phyloP scores from a whole-genome alignment of 805 yeast genomes.

The Ogataea trehaloabstinens region DNA sequence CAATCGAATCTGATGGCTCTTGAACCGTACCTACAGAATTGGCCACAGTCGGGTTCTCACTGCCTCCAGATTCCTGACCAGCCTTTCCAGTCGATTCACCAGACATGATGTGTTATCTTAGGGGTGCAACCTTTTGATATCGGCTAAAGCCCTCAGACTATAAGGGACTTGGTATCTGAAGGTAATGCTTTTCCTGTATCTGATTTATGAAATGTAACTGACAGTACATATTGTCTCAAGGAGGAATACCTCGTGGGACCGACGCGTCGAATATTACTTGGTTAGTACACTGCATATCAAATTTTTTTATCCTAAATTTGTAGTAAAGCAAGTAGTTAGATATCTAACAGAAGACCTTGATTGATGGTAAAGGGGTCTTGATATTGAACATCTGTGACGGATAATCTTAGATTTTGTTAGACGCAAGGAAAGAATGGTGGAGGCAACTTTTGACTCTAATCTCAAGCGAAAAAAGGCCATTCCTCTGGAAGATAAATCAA shows the following conservation, averaged over 20 bases:
- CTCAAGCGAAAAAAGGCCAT: background rate
- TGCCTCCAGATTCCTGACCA: background rate
- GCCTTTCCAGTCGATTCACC: too few species aligned
- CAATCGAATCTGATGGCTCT: conserved; percentile 1
- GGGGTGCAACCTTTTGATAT: too few species aligned
- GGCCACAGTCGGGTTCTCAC: background rate
- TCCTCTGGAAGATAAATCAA: background rate
- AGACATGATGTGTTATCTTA: too few species aligned
- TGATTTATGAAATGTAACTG: too few species aligned
- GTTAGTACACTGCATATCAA: background rate
- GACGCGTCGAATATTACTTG: background rate
- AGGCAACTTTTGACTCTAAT: background rate
- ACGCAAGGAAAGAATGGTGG: conserved; percentile 1
- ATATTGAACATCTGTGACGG: too few species aligned
- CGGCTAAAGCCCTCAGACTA: too few species aligned
- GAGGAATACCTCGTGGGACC: background rate
- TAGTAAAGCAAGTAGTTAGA: too few species aligned
- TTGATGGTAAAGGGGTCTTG: too few species aligned
- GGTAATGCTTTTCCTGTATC: too few species aligned
- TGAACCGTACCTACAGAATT: background rate
- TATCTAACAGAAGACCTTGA: too few species aligned
- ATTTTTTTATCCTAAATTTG: background rate
- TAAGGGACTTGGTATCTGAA: too few species aligned
- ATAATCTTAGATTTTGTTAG: too few species aligned
- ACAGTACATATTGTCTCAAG: background rate